Conservation (phyloP, 164 flowering plant genomes). For the Malania oleifera region DNA sequence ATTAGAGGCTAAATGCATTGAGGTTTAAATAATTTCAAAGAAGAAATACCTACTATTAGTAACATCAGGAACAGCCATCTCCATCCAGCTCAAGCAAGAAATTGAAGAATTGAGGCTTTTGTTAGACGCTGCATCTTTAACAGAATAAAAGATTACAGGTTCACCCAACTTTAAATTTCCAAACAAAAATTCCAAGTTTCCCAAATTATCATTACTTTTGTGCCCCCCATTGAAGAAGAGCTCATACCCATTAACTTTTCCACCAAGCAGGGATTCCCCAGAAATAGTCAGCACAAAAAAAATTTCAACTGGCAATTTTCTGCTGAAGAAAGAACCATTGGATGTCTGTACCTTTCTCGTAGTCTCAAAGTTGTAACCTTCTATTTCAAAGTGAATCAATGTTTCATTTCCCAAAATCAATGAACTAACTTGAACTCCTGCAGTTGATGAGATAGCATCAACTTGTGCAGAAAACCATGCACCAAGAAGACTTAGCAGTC, state of each 20-base stretch:
- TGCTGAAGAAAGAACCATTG: constrained; percentile 14
- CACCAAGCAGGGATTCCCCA: constrained; percentile 34
- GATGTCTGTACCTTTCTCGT: constrained; percentile 17
- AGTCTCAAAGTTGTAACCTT: constrained; percentile 20
- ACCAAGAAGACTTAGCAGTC: constrained; percentile 39
- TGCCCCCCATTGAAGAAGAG: constrained; percentile 31
- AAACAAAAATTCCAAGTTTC: constrained; percentile 25
- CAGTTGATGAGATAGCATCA: constrained; percentile 36
- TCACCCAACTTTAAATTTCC: constrained; percentile 52
- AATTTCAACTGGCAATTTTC: constrained; percentile 31
- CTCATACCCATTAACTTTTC: constrained; percentile 39
- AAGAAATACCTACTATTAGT: constrained; percentile 60
- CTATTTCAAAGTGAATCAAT: constrained; percentile 61
- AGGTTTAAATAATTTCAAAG: neutral
- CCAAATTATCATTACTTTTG: constrained; percentile 19
- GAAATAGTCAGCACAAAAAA: constrained; percentile 44
- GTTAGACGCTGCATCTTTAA: constrained; percentile 26
- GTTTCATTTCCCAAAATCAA: constrained; percentile 58
- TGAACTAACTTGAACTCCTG: constrained; percentile 40
- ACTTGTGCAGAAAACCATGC: constrained; percentile 72
- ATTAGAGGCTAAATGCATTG: neutral
- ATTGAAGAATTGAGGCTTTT: constrained; percentile 24
- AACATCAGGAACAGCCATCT: constrained; percentile 54
- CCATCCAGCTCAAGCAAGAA: constrained; percentile 86
- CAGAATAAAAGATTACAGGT: constrained; percentile 39